These are phyloP conservation scores for Epichloe uncinata DNA, from an alignment of 2,329 filamentous ascomycete genomes.

Conservation along the genomic window DNA sequence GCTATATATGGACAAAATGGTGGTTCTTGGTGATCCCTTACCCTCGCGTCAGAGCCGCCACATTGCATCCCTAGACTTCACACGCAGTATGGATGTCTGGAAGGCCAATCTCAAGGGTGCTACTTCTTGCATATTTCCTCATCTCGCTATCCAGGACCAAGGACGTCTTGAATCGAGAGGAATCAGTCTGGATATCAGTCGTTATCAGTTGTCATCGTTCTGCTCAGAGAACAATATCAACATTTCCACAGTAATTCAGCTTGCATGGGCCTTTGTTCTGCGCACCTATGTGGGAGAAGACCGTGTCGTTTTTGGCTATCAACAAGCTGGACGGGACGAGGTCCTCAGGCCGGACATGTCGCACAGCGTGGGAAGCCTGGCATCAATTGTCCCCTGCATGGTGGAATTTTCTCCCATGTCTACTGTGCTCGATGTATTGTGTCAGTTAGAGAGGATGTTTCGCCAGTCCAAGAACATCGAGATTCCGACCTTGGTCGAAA, in stretches of 20 bases:
- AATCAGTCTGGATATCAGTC: slow-evolving; percentile 27
- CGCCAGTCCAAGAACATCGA: slow-evolving; percentile 22
- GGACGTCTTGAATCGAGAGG: slow-evolving; percentile 21
- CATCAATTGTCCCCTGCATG: slow-evolving; percentile 23
- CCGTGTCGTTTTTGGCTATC: slow-evolving; percentile 42
- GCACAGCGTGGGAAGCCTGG: slow-evolving; percentile 33
- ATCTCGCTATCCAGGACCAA: slow-evolving; percentile 17
- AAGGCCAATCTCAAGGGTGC: slow-evolving; percentile 24
- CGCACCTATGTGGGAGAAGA: slow-evolving; percentile 39
- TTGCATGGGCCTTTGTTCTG: slow-evolving; percentile 47
- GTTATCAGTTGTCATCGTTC: slow-evolving; percentile 30
- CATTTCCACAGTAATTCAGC: slow-evolving; percentile 36
- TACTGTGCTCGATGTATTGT: slow-evolving; percentile 20
- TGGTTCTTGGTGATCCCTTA: slow-evolving; percentile 13
- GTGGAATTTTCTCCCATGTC: slow-evolving; percentile 19
- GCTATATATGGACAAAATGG: slow-evolving; percentile 26
- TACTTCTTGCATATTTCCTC: slow-evolving; percentile 33
- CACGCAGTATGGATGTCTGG: slow-evolving; percentile 32
- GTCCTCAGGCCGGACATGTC: slow-evolving; percentile 27
- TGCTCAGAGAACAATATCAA: slow-evolving; percentile 25
- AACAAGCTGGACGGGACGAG: slow-evolving; percentile 30
- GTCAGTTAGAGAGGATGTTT: slow-evolving; percentile 17
- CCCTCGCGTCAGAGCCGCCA: slow-evolving; percentile 16
- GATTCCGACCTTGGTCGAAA: slow-evolving; percentile 29
- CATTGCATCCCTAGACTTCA: slow-evolving; percentile 14